Conservation (phyloP, 2,329 filamentous ascomycete species). For the Blumeria hordei region DNA sequence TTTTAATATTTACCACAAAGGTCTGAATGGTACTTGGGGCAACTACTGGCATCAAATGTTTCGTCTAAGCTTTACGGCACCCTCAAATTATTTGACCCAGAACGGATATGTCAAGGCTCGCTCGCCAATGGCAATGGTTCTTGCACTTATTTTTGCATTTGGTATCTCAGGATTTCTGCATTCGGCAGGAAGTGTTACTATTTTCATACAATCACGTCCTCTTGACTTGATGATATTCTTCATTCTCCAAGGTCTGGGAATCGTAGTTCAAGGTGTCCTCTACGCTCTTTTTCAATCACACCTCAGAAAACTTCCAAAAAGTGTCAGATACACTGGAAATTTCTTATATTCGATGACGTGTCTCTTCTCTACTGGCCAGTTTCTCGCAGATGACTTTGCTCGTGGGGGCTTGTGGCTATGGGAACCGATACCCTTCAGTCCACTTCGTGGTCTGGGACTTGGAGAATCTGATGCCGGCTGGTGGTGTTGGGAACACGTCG, state of each 20-base stretch:
- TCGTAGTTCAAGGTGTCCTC: constrained; percentile 30
- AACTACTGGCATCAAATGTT: constrained; percentile 83
- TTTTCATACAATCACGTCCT: constrained; percentile 26
- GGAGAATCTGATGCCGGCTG: constrained; percentile 34
- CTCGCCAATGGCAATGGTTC: constrained; percentile 14
- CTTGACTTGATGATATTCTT: constrained; percentile 46
- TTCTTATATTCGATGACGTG: constrained; percentile 36
- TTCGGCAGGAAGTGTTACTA: constrained; percentile 40
- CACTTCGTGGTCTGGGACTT: constrained; percentile 39
- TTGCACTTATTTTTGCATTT: constrained; percentile 30
- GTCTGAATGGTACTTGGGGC: constrained; percentile 64
- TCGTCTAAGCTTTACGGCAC: constrained; percentile 43
- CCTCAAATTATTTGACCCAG: constrained; percentile 24
- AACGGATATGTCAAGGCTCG: constrained; percentile 18
- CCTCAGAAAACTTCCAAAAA: constrained; percentile 20
- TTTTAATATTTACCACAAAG: constrained; percentile 34
- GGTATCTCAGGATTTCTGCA: constrained; percentile 45
- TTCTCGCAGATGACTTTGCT: constrained; percentile 56
- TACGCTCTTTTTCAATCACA: constrained; percentile 14
- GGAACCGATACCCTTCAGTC: constrained; percentile 59
- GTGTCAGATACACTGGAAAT: constrained; percentile 29
- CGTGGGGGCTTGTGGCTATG: constrained; percentile 52
- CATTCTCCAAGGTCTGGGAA: constrained; percentile 38
- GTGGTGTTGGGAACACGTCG: constrained; percentile 36
- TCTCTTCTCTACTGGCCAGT: constrained; percentile 38